These are phyloP conservation scores for Tricholoma furcatifolium DNA, from an alignment of 768 basidiomycete genomes.

Conservation along the genomic window DNA sequence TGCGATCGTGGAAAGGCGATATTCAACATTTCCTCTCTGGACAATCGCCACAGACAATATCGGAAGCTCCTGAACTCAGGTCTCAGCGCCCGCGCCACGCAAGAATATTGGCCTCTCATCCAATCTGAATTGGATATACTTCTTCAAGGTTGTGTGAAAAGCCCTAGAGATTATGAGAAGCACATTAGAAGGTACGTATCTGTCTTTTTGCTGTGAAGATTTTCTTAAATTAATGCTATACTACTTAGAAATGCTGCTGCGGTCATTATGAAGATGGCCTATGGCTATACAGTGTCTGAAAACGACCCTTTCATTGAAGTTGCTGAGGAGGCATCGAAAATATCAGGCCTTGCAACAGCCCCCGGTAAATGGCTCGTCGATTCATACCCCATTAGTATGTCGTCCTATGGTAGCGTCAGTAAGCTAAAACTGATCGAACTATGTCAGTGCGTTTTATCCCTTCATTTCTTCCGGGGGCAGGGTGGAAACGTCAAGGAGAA, in stretches of 20 bases:
- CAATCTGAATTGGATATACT: conserved; percentile 34
- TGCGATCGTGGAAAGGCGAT: conserved; percentile 40
- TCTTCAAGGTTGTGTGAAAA: conserved; percentile 28
- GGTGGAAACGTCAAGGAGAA: conserved; percentile 45
- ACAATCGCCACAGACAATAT: conserved; percentile 38
- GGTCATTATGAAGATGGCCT: conserved; percentile 43
- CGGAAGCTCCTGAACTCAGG: conserved; percentile 38
- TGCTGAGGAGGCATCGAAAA: conserved; percentile 37
- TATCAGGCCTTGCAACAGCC: conserved; percentile 37
- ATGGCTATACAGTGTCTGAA: conserved; percentile 36
- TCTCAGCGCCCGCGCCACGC: conserved; percentile 33
- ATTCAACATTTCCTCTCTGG: conserved; percentile 42
- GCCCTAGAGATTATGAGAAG: conserved; percentile 29
- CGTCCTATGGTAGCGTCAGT: not conserved
- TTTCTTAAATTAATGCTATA: not conserved
- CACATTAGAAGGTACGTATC: conserved; percentile 37
- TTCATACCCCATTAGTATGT: conserved; percentile 37
- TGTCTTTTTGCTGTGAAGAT: not conserved
- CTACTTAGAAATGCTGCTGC: conserved; percentile 32
- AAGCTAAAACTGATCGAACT: not conserved
- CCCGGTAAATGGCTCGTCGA: conserved; percentile 46
- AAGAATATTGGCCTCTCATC: conserved; percentile 32
- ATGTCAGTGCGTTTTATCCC: conserved; percentile 47
- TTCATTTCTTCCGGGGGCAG: conserved; percentile 46
- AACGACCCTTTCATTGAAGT: conserved; percentile 39